Evolutionary conservation across 1,284 basidiomycete species (phyloP).

Genomic region (Xanthoconium separans): DNA sequence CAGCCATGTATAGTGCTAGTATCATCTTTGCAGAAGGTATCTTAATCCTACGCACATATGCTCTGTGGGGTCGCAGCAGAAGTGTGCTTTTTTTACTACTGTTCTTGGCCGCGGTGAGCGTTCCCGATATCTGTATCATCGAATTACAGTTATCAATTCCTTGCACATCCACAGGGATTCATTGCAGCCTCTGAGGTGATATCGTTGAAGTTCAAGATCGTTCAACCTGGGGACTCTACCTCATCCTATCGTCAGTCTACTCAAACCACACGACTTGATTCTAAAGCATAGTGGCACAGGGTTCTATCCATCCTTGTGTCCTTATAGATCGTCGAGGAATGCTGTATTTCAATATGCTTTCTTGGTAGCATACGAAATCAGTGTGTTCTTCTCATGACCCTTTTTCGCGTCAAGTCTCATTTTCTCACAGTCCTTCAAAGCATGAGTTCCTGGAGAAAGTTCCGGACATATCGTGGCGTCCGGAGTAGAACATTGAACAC

Average conservation of each 20-base stretch:
- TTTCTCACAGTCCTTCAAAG: slow-evolving; percentile 23
- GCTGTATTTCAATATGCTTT: slow-evolving; percentile 19
- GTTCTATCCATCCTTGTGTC: slow-evolving; percentile 21
- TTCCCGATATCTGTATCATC: not conserved
- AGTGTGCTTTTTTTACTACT: slow-evolving; percentile 21
- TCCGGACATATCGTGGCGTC: slow-evolving; percentile 21
- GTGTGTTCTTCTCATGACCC: slow-evolving; percentile 11
- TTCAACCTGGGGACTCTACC: slow-evolving; percentile 18
- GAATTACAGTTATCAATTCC: not conserved
- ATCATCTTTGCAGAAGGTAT: slow-evolving; percentile 23
- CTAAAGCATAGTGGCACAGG: slow-evolving; percentile 11
- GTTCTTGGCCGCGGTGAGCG: slow-evolving; percentile 20
- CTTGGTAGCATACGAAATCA: slow-evolving; percentile 27
- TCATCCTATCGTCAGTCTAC: slow-evolving; percentile 23
- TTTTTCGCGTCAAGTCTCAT: not conserved
- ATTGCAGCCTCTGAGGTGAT: slow-evolving; percentile 15
- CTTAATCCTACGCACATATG: slow-evolving; percentile 29
- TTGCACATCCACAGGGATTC: slow-evolving; percentile 9
- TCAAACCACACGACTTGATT: not conserved
- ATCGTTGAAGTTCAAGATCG: slow-evolving; percentile 9
- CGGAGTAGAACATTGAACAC: slow-evolving; percentile 21
- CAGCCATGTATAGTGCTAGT: slow-evolving; percentile 22
- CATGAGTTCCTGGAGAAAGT: slow-evolving; percentile 29
- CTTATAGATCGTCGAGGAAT: slow-evolving; percentile 19
- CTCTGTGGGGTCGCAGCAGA: slow-evolving; percentile 26